Conservation (phyloP, 2,329 filamentous ascomycete genomes). For the Coniochaeta prunicola region DNA sequence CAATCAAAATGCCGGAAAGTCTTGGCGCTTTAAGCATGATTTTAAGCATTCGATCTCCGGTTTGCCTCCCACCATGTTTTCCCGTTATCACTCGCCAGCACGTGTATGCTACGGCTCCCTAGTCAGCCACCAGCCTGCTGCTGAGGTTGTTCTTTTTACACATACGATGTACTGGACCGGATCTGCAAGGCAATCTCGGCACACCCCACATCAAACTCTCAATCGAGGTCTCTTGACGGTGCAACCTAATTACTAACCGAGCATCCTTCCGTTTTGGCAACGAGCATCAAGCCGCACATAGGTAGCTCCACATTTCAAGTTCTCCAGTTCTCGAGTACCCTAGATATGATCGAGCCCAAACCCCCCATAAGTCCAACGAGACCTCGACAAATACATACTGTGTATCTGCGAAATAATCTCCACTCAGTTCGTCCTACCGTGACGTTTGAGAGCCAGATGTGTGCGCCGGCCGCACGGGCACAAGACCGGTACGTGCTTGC, state of each 20-base stretch:
- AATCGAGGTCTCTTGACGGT: neutral
- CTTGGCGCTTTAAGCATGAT: slow-evolving; percentile 1
- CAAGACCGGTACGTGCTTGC: neutral
- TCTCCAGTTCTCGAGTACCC: too few species aligned
- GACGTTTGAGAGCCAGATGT: neutral
- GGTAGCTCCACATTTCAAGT: neutral
- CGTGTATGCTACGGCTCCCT: too few species aligned
- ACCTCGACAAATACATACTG: neutral
- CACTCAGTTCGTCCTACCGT: neutral
- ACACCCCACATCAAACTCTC: neutral
- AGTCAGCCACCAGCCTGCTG: neutral
- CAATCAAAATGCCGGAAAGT: neutral
- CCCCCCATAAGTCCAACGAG: neutral
- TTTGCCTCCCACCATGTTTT: neutral
- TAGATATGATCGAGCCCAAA: neutral
- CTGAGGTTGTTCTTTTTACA: neutral
- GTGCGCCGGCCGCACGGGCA: neutral
- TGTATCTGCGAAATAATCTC: neutral
- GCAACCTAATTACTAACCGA: neutral
- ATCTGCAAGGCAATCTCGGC: neutral
- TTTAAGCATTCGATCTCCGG: slow-evolving; percentile 1
- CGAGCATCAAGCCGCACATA: too few species aligned
- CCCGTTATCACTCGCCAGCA: neutral
- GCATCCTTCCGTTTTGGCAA: neutral
- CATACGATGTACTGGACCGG: neutral